Base-by-base conservation (phyloP, 371 early-diverging fungal genomes). In the Rhizopus microsporus region DNA sequence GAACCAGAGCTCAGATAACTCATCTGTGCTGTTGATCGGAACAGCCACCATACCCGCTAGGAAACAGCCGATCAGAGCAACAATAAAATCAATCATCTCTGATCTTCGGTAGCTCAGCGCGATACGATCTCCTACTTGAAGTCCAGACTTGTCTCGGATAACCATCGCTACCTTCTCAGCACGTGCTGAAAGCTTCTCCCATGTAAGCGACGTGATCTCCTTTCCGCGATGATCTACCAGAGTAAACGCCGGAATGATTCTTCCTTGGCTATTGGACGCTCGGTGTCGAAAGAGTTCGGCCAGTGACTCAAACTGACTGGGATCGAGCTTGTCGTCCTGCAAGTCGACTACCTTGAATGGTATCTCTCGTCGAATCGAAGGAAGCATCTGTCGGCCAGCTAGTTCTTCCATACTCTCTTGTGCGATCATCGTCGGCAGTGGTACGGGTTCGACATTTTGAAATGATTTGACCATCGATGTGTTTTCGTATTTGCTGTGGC, bases 1-100 rank as follows among this genome's bases (percentile, higher is more conserved):
- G 52, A 83, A 86, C 51, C 78, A 75, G 17, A 92, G 74, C 58
- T 93, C 94, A 3, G 83, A 80, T 51, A 89, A 70, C 29, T 89
- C 89, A 45, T 92, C 92, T 7, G 81, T 83, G 4, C 87, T 82
- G 44, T 85, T 84, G 58, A 89, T 81, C 1, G 94, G 93, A 5
- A 93, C 93, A 7, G 92, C 93, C 5, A 88, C 86, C 71, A 89
- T 65, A 5, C 92, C 92, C 3, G 86, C 86, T 54, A 85, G 77
- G 67, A 92, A 87, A 67, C 93, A 91, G 8, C 86, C 93, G 43
- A 84, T 83, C 40, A 92, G 63, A 29, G 89, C 85, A 1, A 83
- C 86, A 32, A 91, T 59, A 58, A 83, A 92, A 17, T 93, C 93
- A 35, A 88, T 58, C 33, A 87, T 72, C 63, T 93, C 94, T 12